Evolutionary conservation across 2,329 filamentous ascomycete genomes (phyloP), one percentile per base, ranked within the genome.

Genomic region (Thielaviopsis populi): DNA sequence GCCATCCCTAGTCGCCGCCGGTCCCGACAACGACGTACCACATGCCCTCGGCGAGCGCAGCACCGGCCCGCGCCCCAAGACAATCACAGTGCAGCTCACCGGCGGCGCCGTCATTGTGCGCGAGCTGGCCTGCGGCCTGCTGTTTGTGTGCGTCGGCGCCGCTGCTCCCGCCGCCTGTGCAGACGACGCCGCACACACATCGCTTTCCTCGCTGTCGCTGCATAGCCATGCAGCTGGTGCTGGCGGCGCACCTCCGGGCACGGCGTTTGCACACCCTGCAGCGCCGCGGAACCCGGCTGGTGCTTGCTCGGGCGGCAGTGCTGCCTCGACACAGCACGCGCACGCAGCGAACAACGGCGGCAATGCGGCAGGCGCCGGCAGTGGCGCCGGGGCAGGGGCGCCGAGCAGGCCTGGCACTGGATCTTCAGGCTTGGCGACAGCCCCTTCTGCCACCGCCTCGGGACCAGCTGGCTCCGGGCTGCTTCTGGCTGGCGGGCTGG

Each of bases 81-180:
- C 77, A 48, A 78, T 84, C 42, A 83, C 81, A 0, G 77, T 85
- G 40, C 81, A 86, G 72, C 78, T 86, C 59, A 76, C 77, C 37
- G 81, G 77, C 60, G 78, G 79, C 40, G 79, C 84, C 37, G 78
- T 86, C 68, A 78, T 85, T 22, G 81, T 86, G 63, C 76, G 82
- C 11, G 75, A 76, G 1, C 74, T 86, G 40, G 75, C 74, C 48
- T 85, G 82, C 71, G 82, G 82, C 19, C 75, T 86, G 56, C 74
- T 86, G 43, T 83, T 86, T 67, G 80, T 85, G 58, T 83, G 80
- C 68, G 77, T 85, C 48, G 83, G 82, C 0, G 76, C 79, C 1
- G 70, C 75, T 2, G 69, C 48, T 11, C 19, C 62, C 30, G 70
- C 69, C 50, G 63, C 67, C 13, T 66, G 41, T 1, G 53, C 56